These are phyloP conservation scores for Tulasnella sp. DNA, from an alignment of 768 basidiomycete species.

Conservation along the genomic window DNA sequence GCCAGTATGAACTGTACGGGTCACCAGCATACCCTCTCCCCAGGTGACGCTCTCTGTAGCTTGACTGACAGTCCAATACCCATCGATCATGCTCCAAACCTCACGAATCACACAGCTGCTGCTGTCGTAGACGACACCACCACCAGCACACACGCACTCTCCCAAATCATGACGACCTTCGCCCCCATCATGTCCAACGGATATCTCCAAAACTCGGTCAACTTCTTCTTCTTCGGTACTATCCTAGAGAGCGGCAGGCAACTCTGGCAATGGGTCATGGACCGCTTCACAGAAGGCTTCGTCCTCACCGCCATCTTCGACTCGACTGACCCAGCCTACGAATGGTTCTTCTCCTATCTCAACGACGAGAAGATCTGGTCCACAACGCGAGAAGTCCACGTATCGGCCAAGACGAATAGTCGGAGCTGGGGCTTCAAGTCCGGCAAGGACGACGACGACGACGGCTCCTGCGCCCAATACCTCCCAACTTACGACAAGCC, in stretches of 20 bases:
- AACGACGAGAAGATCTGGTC: conserved; percentile 36
- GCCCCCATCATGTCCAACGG: conserved; percentile 4
- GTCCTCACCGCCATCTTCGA: conserved; percentile 36
- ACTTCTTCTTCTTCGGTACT: conserved; percentile 21
- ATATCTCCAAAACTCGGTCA: conserved; percentile 10
- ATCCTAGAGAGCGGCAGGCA: conserved; percentile 20
- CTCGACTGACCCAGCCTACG: conserved; percentile 39
- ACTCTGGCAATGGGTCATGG: conserved; percentile 14
- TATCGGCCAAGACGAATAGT: conserved; percentile 32
- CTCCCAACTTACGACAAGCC: conserved; percentile 3
- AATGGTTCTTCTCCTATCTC: conserved; percentile 38
- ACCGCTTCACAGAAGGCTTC: conserved; percentile 25
- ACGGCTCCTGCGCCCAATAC: conserved; percentile 1
- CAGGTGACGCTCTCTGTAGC: too few relatives aligned
- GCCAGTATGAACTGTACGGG: too few relatives aligned
- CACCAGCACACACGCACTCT: neutral
- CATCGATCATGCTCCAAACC: neutral
- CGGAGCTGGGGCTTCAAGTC: conserved; percentile 32
- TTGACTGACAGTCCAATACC: too few relatives aligned
- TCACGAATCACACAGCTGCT: neutral
- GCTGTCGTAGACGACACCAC: neutral
- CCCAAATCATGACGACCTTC: neutral
- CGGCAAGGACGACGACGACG: neutral
- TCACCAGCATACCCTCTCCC: too few relatives aligned
- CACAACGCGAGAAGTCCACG: conserved; percentile 32